Evolutionary conservation across 75 land plant species (phyloP).

Genomic region (Adiantum capillusveneris): DNA sequence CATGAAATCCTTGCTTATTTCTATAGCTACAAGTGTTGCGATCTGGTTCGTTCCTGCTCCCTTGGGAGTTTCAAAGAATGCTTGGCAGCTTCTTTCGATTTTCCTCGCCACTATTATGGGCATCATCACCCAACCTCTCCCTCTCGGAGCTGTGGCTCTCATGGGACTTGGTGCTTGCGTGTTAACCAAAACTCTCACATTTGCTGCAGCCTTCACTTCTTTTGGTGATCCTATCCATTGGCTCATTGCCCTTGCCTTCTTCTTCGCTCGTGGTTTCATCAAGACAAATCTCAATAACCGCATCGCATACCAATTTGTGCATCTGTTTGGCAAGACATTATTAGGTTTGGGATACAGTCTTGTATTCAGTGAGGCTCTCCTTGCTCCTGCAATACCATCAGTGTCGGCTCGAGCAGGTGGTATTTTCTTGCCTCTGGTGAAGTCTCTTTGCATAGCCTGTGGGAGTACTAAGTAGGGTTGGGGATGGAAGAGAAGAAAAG

Average conservation of each 20-base stretch:
- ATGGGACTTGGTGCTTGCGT: conserved; percentile 90
- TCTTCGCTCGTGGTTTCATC: conserved; percentile 96
- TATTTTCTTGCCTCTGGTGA: conserved; percentile 84
- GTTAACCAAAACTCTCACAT: conserved; percentile 84
- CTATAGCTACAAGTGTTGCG: conserved; percentile 67
- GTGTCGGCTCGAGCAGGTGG: conserved; percentile 95
- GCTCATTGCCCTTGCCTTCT: conserved; percentile 94
- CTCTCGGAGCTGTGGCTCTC: conserved; percentile 92
- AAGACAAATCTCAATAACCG: conserved; percentile 98
- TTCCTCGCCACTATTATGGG: conserved; percentile 94
- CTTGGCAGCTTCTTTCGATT: conserved; percentile 94
- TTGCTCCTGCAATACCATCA: conserved; percentile 96
- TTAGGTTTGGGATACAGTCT: conserved; percentile 84
- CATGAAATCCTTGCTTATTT: conserved; percentile 59
- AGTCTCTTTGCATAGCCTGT: conserved; percentile 85
- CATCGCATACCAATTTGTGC: conserved; percentile 87
- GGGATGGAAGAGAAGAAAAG: conserved; percentile 81
- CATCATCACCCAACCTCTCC: conserved; percentile 87
- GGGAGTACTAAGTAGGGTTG: conserved; percentile 81
- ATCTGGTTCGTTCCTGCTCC: conserved; percentile 83
- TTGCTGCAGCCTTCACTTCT: conserved; percentile 94
- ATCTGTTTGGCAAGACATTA: conserved; percentile 69
- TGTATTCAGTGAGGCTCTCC: conserved; percentile 83
- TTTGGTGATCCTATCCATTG: conserved; percentile 93
- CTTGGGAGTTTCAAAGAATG: conserved; percentile 63